Evolutionary conservation across 257 asterid species (phyloP).

Genomic region (Anisodus acutangulus): DNA sequence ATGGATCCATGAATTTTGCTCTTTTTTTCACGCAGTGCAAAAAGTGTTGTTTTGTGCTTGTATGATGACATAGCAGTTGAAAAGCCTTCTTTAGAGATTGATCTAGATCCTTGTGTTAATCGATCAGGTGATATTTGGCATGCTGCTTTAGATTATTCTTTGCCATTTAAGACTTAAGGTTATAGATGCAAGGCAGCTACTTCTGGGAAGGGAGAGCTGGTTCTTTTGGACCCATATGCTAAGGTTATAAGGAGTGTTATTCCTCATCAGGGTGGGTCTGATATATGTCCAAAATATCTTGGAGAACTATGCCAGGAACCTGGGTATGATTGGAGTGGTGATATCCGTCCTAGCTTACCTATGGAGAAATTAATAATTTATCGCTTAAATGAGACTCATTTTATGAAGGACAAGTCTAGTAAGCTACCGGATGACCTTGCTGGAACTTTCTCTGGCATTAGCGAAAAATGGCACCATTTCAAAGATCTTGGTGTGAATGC

Average conservation of each 20-base stretch:
- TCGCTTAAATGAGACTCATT: slow-evolving; percentile 63
- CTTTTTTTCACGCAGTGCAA: slow-evolving; percentile 62
- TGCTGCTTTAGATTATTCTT: slow-evolving; percentile 54
- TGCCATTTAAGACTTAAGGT: slow-evolving; percentile 72
- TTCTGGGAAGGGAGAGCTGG: slow-evolving; percentile 45
- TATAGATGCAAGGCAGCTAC: slow-evolving; percentile 62
- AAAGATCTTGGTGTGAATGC: slow-evolving; percentile 88
- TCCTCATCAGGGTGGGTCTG: slow-evolving; percentile 43
- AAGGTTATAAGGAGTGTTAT: slow-evolving; percentile 54
- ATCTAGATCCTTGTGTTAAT: slow-evolving; percentile 85
- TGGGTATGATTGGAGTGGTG: slow-evolving; percentile 77
- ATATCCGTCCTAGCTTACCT: slow-evolving; percentile 60
- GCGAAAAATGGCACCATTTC: slow-evolving; percentile 72
- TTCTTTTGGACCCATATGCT: slow-evolving; percentile 85
- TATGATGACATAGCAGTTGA: slow-evolving; percentile 55
- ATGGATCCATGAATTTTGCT: slow-evolving; percentile 72
- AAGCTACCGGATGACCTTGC: slow-evolving; percentile 55
- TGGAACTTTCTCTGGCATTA: slow-evolving; percentile 73
- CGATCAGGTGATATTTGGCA: slow-evolving; percentile 92
- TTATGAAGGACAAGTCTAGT: slow-evolving; percentile 73
- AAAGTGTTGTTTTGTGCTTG: slow-evolving; percentile 76
- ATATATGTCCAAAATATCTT: slow-evolving; percentile 44
- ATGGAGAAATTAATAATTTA: slow-evolving; percentile 75
- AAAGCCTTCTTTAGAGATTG: slow-evolving; percentile 83
- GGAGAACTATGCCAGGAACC: slow-evolving; percentile 64